Conservation (phyloP, 495 filamentous ascomycete species). For the Friedmanniomyces endolithicus region DNA sequence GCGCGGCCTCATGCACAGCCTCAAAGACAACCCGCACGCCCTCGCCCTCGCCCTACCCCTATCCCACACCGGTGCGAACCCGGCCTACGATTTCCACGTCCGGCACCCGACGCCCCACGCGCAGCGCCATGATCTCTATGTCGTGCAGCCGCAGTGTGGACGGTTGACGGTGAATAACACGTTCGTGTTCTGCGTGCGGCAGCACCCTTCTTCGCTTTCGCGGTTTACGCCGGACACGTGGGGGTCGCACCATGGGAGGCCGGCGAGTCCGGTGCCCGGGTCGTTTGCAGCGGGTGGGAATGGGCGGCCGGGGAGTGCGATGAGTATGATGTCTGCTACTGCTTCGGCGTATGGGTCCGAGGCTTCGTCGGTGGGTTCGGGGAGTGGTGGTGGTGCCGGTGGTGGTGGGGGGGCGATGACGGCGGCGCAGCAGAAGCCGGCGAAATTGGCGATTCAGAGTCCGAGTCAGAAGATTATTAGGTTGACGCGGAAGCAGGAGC, state of each 20-base stretch:
- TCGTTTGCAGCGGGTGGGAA: conserved; percentile 35
- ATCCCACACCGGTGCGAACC: conserved; percentile 79
- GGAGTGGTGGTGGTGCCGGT: conserved; percentile 2
- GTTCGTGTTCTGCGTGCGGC: conserved; percentile 89
- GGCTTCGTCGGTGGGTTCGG: conserved; percentile 9
- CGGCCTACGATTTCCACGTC: conserved; percentile 80
- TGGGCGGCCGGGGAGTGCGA: conserved; percentile 57
- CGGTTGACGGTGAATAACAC: conserved; percentile 85
- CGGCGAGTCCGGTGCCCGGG: conserved; percentile 36
- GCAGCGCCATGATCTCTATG: conserved; percentile 89
- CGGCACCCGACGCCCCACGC: conserved; percentile 95
- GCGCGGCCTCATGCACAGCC: conserved; percentile 87
- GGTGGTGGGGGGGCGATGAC: conserved; percentile 7
- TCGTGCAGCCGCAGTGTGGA: conserved; percentile 85
- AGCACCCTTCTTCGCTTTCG: conserved; percentile 62
- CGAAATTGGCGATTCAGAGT: conserved; percentile 89
- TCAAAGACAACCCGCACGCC: conserved; percentile 85
- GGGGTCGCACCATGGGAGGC: neutral
- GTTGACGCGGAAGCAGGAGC: conserved; percentile 76
- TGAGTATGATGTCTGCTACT: conserved; percentile 56
- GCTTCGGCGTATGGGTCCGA: conserved; percentile 48
- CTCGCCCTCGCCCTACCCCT: conserved; percentile 86
- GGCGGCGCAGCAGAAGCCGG: conserved; percentile 56
- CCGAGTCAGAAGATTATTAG: conserved; percentile 91
- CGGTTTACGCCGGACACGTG: conserved; percentile 36